Percentiles rank a stretch among this genome's conserved stretches.
Conservation (phyloP, 2,329 filamentous ascomycete genomes). For the Hypoxylon sp. region DNA sequence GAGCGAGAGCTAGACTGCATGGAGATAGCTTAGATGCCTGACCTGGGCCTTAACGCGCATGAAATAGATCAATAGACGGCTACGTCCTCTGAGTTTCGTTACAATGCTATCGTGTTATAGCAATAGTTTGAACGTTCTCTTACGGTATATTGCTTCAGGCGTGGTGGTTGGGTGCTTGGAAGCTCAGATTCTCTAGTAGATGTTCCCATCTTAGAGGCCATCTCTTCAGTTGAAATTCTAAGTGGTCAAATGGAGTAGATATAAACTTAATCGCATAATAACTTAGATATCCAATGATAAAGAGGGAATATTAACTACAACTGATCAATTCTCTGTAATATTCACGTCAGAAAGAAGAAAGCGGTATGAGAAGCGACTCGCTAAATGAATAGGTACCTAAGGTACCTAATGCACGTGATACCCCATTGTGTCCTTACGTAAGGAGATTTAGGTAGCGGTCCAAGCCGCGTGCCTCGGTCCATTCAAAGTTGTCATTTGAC, state of each 20-base stretch:
- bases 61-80: slow-evolving; percentile 5
- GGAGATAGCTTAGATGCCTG: background rate
- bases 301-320: too few species aligned
- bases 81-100: background rate
- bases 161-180: background rate
- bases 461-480: slow-evolving; percentile 48
- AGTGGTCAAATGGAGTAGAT: background rate
- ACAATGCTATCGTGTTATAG: background rate
- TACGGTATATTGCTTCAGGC: background rate
- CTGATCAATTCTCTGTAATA: background rate
- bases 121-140: background rate
- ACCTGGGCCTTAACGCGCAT: background rate
- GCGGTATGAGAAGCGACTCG: background rate
- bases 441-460: slow-evolving; percentile 16
- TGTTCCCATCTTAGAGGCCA: background rate
- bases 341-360: background rate
- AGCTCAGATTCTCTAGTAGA: background rate
- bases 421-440: slow-evolving; percentile 11
- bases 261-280: background rate
- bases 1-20: slow-evolving; percentile 4
- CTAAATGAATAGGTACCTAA: too few species aligned
- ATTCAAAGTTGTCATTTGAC: slow-evolving; percentile 28
- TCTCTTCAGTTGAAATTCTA: background rate
- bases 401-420: slow-evolving; percentile 20
- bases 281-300: too few species aligned